Conservation (phyloP, 306 rosid species). For the Fagus sylvatica region DNA sequence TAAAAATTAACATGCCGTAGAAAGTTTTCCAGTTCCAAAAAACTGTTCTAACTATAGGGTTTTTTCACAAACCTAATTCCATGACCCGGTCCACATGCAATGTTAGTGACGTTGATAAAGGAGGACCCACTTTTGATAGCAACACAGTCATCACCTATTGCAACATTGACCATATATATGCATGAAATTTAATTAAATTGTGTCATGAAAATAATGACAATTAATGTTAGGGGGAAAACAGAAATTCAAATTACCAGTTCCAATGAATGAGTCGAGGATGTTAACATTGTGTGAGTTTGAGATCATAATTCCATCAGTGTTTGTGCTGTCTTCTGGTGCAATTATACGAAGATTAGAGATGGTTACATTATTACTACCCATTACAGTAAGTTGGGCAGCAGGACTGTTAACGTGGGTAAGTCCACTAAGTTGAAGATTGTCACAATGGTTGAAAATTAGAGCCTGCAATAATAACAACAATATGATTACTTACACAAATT, state of each 20-base stretch:
- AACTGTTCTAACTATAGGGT: too few relatives aligned
- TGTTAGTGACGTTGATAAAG: constrained; percentile 15
- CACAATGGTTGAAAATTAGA: background rate
- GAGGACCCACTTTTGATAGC: constrained; percentile 37
- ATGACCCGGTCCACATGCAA: constrained; percentile 55
- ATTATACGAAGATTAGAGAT: constrained; percentile 10
- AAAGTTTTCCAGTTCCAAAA: too few relatives aligned
- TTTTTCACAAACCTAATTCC: constrained; percentile 51
- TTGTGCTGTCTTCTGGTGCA: constrained; percentile 31
- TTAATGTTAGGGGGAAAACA: too few relatives aligned
- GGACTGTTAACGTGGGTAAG: constrained; percentile 18
- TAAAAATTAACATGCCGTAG: too few relatives aligned
- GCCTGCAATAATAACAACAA: background rate
- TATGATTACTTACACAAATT: too few relatives aligned
- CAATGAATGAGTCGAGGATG: constrained; percentile 19
- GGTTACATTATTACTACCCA: background rate
- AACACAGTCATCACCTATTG: constrained; percentile 53
- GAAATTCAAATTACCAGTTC: constrained; percentile 21
- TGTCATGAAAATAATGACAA: too few relatives aligned
- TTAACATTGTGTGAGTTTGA: background rate
- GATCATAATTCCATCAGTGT: constrained; percentile 35
- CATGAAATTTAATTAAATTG: too few relatives aligned
- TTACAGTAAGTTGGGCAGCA: constrained; percentile 9
- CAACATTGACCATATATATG: background rate
- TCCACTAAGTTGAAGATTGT: background rate